A percentile compares a stretch with the other conserved stretches of the same genome.
Evolutionary conservation across 2,329 filamentous ascomycete species (phyloP).

Genomic region (Hypoxylon sp.): DNA sequence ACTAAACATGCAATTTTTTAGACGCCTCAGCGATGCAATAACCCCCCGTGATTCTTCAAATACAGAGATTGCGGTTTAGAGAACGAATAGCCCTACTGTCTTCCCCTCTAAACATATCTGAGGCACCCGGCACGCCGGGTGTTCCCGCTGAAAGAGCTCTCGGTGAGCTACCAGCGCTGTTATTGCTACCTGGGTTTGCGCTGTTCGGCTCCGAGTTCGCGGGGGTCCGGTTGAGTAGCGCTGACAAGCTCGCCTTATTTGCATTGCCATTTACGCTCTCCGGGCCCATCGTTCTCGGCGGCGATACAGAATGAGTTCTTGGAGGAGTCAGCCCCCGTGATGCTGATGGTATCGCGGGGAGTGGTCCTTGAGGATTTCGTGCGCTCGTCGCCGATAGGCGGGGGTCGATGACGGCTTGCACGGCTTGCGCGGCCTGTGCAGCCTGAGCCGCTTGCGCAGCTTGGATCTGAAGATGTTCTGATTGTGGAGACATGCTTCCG

Average conservation of each 20-base stretch:
- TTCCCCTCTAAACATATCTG: constrained; percentile 61
- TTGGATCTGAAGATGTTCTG: constrained; percentile 62
- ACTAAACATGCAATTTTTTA: constrained; percentile 41
- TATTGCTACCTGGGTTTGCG: constrained; percentile 60
- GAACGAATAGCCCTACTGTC: constrained; percentile 77
- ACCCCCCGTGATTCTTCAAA: constrained; percentile 46
- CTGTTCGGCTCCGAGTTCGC: constrained; percentile 63
- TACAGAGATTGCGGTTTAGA: constrained; percentile 72
- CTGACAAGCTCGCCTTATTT: constrained; percentile 65
- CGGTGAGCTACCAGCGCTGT: constrained; percentile 65
- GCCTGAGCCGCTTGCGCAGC: constrained; percentile 58
- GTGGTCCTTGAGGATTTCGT: constrained; percentile 61
- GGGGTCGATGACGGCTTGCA: constrained; percentile 60
- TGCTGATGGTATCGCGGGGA: constrained; percentile 59
- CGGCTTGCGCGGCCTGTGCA: constrained; percentile 54
- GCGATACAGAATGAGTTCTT: constrained; percentile 65
- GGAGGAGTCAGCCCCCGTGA: constrained; percentile 59
- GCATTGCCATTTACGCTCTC: constrained; percentile 49
- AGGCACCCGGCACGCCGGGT: constrained; percentile 49
- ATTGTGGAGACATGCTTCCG: constrained; percentile 57
- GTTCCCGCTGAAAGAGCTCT: constrained; percentile 55
- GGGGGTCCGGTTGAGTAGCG: constrained; percentile 66
- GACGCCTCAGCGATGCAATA: constrained; percentile 49
- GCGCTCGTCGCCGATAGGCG: constrained; percentile 55
- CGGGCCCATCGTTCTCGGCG: constrained; percentile 61